Conservation (phyloP, 2,329 filamentous ascomycete genomes). For the Fusarium secorum region DNA sequence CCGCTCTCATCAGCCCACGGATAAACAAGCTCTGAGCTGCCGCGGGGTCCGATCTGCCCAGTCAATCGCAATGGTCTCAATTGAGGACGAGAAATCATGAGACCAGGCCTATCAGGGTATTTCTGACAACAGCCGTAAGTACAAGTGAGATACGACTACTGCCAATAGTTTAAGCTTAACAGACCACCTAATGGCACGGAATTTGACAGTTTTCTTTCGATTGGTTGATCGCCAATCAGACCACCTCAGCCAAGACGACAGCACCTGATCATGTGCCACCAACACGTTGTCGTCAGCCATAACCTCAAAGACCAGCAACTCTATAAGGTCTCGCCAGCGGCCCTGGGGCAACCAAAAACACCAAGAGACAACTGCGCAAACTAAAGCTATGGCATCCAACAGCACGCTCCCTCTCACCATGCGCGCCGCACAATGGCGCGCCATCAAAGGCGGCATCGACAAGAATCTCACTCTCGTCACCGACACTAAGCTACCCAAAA, state of each 20-base stretch:
- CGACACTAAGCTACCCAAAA: slow-evolving; percentile 14
- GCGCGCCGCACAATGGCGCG: slow-evolving; percentile 30
- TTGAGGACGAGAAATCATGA: not conserved
- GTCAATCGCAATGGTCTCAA: rapidly evolving
- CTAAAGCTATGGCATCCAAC: slow-evolving; percentile 27
- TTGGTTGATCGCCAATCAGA: not conserved
- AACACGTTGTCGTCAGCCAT: not conserved
- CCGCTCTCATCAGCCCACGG: not conserved
- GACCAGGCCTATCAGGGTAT: not conserved
- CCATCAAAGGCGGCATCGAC: slow-evolving; percentile 27
- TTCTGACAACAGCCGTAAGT: rapidly evolving
- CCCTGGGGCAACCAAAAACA: too few relatives aligned
- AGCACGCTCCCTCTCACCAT: slow-evolving; percentile 16
- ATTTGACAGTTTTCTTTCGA: not conserved
- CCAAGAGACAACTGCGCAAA: too few relatives aligned
- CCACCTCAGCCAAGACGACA: not conserved
- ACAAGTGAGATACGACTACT: not conserved
- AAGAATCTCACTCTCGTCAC: slow-evolving; percentile 9
- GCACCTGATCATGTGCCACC: slow-evolving; percentile 4
- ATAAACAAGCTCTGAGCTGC: rapidly evolving
- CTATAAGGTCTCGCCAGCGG: too few relatives aligned
- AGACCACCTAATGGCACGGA: not conserved
- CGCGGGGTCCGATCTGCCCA: not conserved
- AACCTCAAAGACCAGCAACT: rapidly evolving
- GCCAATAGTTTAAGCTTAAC: not conserved